Evolutionary conservation across 164 flowering plant species (phyloP), one percentile per base, ranked within the genome.

Genomic region (Protea cynaroides): DNA sequence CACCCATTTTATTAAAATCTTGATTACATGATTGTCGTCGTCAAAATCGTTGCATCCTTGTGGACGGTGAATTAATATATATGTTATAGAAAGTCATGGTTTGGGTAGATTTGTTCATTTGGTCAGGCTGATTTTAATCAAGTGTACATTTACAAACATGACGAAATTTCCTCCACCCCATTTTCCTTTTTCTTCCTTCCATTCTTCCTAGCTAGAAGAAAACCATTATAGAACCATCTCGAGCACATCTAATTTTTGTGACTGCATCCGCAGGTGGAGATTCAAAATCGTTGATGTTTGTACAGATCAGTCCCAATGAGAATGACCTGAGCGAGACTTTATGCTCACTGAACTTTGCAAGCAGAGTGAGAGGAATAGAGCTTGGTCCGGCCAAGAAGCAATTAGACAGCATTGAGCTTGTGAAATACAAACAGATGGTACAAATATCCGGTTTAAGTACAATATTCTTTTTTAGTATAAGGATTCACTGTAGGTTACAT

Each of bases 261-360:
- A 44, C 56, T 15, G 1, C 54, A 50, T 25, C 60, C 43, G 36
- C 57, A 94, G 99, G 99, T 25, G 99, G 97, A 74, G 96, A 95
- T 72, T 95, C 99, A 15, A 95, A 95, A 78, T 77, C 97, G 11
- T 78, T 92, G 64, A 95, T 95, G 99, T 86, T 95, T 71, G 89
- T 95, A 58, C 99, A 95, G 73, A 82, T 92, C 43, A 92, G 96
- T 69, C 99, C 99, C 8, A 88, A 79, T 58, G 97, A 92, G 57
- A 83, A 77, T 72, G 99, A 95, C 69, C 71, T 86, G 56, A 79
- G 84, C 62, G 99, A 95, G 86, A 89, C 96, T 34, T 69, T 95
- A 46, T 92, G 97, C 84, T 95, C 99, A 10, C 78, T 95, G 61
- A 95, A 95, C 75, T 95, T 95, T 79, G 97, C 97, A 53, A 92